Evolutionary conservation across 306 rosid species (phyloP), one percentile per base, ranked within the genome.

Genomic region (Casuarina glauca): DNA sequence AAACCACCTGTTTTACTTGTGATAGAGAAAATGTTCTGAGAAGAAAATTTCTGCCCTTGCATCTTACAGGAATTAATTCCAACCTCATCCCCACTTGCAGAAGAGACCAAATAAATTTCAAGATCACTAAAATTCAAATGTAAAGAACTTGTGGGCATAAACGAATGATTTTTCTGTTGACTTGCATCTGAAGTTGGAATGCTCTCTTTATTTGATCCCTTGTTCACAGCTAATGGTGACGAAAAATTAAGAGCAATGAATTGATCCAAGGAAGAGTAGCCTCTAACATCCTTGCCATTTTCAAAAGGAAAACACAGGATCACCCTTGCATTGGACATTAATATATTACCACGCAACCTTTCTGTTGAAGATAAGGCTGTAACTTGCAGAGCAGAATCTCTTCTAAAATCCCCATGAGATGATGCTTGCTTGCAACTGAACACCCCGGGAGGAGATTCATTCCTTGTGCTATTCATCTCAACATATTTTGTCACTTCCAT

Each of bases 191-290:
- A 77, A 2, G 82, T 60, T 75, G 86, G 87, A 80, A 78, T 78
- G 71, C 53, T 76, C 60, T 80, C 86, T 54, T 81, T 72, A 57
- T 72, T 51, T 60, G 66, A 53, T 74, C 76, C 88, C 84, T 80
- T 81, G 61, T 71, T 69, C 74, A 46, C 76, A 68, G 84, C 82
- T 38, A 85, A 54, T 3, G 84, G 79, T 76, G 88, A 75, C 70
- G 86, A 83, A 82, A 95, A 87, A 85, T 95, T 96, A 75, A 95
- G 91, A 78, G 90, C 93, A 82, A 92, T 80, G 61, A 87, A 92
- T 19, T 87, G 92, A 72, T 92, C 89, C 91, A 92, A 91, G 67
- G 88, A 79, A 83, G 84, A 80, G 69, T 81, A 88, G 66, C 80
- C 76, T 11, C 75, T 72, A 66, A 46, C 76, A 74, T 80, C 89